Evolutionary conservation across 768 basidiomycete species (phyloP).

Genomic region (Panaeolus papilionaceus): DNA sequence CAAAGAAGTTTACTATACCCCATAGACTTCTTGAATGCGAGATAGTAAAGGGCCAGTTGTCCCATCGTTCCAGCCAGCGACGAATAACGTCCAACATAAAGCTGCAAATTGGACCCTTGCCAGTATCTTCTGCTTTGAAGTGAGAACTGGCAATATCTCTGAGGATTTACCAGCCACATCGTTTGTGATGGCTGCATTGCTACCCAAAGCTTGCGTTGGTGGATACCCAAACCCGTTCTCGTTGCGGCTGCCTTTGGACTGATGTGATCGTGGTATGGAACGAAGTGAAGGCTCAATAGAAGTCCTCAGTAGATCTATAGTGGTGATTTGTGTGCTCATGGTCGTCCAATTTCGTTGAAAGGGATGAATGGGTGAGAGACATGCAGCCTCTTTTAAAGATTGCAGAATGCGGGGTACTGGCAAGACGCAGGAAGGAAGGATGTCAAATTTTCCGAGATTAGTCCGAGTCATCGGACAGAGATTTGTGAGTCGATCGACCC

Average conservation of each 20-base stretch:
- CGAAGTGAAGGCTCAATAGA: not conserved
- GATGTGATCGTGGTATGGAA: not conserved
- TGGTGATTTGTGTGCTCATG: too few species aligned
- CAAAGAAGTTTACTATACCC: slow-evolving; percentile 37
- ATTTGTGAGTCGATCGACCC: too few species aligned
- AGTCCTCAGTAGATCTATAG: not conserved
- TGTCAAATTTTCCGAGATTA: too few species aligned
- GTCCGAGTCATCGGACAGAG: too few species aligned
- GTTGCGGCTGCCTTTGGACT: slow-evolving; percentile 1
- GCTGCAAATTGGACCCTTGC: slow-evolving; percentile 57
- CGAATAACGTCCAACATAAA: slow-evolving; percentile 61
- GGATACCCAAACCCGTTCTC: not conserved
- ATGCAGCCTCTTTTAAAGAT: too few species aligned
- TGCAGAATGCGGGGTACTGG: too few species aligned
- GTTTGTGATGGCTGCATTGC: not conserved
- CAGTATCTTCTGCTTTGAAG: slow-evolving; percentile 28
- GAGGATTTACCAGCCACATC: slow-evolving; percentile 1
- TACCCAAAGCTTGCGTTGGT: not conserved
- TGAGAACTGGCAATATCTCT: slow-evolving; percentile 18
- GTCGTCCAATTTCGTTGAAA: too few species aligned
- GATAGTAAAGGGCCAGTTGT: slow-evolving; percentile 78
- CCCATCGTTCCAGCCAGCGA: slow-evolving; percentile 83
- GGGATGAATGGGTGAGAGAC: too few species aligned
- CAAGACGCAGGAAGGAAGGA: too few species aligned
- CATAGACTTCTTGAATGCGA: slow-evolving; percentile 64